phyloP scores from a whole-genome alignment of 2,329 filamentous ascomycete species.

The Sporothrix mexicana region DNA sequence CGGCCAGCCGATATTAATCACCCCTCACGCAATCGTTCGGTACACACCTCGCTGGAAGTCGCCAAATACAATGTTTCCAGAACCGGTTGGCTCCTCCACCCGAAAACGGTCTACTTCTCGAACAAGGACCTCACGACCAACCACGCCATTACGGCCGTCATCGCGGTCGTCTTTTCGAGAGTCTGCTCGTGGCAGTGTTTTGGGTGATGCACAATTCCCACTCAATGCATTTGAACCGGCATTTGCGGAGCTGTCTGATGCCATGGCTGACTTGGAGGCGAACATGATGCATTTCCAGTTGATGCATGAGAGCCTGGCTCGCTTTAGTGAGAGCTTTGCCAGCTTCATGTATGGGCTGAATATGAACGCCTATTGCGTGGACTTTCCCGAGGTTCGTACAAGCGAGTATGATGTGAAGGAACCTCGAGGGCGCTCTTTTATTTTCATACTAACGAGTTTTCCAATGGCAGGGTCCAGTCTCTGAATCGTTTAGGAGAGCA shows the following conservation, averaged over 20 bases:
- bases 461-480: constrained; percentile 70
- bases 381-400: constrained; percentile 83
- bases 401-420: neutral
- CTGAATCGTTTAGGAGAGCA: constrained; percentile 78
- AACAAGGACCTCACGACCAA: constrained; percentile 74
- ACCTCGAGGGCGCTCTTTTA: neutral
- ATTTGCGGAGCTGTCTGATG: constrained; percentile 91
- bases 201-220: constrained; percentile 66
- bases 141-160: constrained; percentile 87
- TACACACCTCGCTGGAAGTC: no score
- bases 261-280: constrained; percentile 92
- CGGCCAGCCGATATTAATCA: no score
- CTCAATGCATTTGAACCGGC: constrained; percentile 85
- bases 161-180: constrained; percentile 89
- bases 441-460: neutral
- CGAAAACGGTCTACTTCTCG: constrained; percentile 63
- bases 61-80: constrained; percentile 25
- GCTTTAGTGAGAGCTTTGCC: constrained; percentile 95
- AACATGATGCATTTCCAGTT: constrained; percentile 98
- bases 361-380: constrained; percentile 99
- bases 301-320: constrained; percentile 91
- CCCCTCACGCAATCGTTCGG: no score
- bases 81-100: constrained; percentile 26
- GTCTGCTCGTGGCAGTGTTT: constrained; percentile 64
- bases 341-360: constrained; percentile 95